Evolutionary conservation across 257 asterid species (phyloP).

Genomic region (Penstemon eatonii): DNA sequence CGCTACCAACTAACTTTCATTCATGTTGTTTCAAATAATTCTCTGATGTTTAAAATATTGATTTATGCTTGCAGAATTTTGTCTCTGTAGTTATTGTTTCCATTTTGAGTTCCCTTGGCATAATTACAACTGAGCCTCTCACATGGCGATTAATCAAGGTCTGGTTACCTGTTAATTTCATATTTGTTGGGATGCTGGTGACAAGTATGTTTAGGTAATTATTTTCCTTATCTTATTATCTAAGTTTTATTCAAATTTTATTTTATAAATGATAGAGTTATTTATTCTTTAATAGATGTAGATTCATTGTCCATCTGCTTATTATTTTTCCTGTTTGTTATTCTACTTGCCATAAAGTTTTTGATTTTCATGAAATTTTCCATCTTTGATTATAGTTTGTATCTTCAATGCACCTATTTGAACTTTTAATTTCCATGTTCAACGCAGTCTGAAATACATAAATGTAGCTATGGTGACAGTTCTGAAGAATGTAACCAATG

Average conservation of each 20-base stretch:
- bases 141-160: constrained; percentile 86
- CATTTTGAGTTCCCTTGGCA: constrained; percentile 60
- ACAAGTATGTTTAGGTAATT: constrained; percentile 97
- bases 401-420: constrained; percentile 2
- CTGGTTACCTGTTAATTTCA: constrained; percentile 91
- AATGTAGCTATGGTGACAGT: constrained; percentile 99
- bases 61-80: constrained; percentile 66
- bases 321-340: constrained; percentile 7
- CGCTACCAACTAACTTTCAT: background rate
- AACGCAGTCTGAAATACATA: constrained; percentile 79
- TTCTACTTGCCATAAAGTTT: constrained; percentile 8
- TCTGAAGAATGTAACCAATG: constrained; percentile 95
- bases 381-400: constrained; percentile 7
- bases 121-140: constrained; percentile 80
- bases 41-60: constrained; percentile 3
- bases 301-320: constrained; percentile 4
- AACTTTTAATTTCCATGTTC: background rate
- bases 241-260: background rate
- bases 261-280: background rate
- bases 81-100: constrained; percentile 74
- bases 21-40: constrained; percentile 24
- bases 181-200: constrained; percentile 97
- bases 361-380: constrained; percentile 15
- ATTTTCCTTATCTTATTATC: constrained; percentile 17
- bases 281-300: background rate